Conservation (phyloP, 139 green algal genomes). For the Chlorokybus atmophyticus region DNA sequence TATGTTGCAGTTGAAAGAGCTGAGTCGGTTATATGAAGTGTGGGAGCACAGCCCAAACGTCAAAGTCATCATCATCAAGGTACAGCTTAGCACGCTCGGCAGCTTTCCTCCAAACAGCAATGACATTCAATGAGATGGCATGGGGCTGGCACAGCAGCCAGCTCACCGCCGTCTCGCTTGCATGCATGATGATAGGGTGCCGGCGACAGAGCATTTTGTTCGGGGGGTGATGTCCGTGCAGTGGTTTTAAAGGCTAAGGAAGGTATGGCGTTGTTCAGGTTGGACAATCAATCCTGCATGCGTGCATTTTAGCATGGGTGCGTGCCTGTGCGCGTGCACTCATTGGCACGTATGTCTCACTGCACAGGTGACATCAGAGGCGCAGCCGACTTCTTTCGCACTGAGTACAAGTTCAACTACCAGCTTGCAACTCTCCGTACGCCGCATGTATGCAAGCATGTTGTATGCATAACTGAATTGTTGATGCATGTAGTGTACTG, state of each 20-base stretch:
- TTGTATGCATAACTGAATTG: too few species aligned
- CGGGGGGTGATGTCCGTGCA: conserved; percentile 22
- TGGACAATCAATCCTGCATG: background rate
- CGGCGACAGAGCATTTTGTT: conserved; percentile 26
- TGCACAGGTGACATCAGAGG: conserved; percentile 1
- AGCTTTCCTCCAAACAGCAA: background rate
- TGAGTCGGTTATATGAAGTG: conserved; percentile 15
- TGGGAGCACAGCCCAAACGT: conserved; percentile 14
- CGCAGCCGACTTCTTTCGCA: conserved; percentile 15
- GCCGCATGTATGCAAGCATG: conserved; percentile 22
- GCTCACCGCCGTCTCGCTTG: too few species aligned
- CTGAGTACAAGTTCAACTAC: conserved; percentile 25
- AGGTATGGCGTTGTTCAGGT: conserved; percentile 5
- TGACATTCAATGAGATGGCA: background rate
- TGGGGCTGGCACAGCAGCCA: too few species aligned
- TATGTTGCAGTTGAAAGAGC: background rate
- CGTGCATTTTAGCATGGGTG: background rate
- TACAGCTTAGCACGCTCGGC: background rate
- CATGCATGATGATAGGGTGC: too few species aligned
- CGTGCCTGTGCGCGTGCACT: background rate
- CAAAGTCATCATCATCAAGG: conserved; percentile 14
- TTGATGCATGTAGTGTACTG: too few species aligned
- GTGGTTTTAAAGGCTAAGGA: conserved; percentile 10
- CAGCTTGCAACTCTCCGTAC: conserved; percentile 14
- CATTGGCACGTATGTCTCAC: background rate